Evolutionary conservation across 768 basidiomycete species (phyloP).

Genomic region (Phylloporus arenicola): DNA sequence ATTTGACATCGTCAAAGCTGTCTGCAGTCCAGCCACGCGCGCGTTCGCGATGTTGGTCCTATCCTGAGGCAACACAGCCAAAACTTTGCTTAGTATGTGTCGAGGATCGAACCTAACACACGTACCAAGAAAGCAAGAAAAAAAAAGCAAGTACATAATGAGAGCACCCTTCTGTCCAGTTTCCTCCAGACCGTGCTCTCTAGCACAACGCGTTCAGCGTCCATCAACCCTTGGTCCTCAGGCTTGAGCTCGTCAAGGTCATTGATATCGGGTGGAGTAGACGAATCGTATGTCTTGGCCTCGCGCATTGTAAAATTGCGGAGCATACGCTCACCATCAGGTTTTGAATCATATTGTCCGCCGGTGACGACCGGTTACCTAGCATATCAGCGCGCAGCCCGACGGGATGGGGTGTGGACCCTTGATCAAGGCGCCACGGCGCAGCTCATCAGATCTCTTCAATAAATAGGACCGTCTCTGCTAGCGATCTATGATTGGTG

Average conservation of each 20-base stretch:
- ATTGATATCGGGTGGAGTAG: background rate
- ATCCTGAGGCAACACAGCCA: slow-evolving; percentile 24
- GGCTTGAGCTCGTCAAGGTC: background rate
- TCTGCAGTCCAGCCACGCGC: slow-evolving; percentile 54
- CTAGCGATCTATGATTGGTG: background rate
- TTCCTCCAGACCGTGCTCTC: slow-evolving; percentile 44
- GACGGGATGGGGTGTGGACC: background rate
- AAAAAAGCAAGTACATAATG: slow-evolving; percentile 47
- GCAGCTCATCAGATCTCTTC: background rate
- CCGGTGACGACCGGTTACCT: background rate
- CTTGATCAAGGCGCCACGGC: background rate
- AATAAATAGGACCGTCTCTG: background rate
- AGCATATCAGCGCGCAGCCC: background rate
- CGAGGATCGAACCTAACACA: background rate
- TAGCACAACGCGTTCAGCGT: slow-evolving; percentile 7
- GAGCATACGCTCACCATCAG: background rate
- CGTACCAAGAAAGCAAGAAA: slow-evolving; percentile 38
- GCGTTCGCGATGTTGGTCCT: slow-evolving; percentile 53
- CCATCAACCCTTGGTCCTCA: background rate
- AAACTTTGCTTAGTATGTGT: background rate
- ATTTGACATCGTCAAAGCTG: slow-evolving; percentile 34
- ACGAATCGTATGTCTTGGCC: background rate
- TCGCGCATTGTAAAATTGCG: background rate
- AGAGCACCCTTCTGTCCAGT: slow-evolving; percentile 43
- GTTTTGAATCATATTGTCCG: background rate